phyloP scores from a whole-genome alignment of 2,329 filamentous ascomycete species.

The Coniochaeta sp. region DNA sequence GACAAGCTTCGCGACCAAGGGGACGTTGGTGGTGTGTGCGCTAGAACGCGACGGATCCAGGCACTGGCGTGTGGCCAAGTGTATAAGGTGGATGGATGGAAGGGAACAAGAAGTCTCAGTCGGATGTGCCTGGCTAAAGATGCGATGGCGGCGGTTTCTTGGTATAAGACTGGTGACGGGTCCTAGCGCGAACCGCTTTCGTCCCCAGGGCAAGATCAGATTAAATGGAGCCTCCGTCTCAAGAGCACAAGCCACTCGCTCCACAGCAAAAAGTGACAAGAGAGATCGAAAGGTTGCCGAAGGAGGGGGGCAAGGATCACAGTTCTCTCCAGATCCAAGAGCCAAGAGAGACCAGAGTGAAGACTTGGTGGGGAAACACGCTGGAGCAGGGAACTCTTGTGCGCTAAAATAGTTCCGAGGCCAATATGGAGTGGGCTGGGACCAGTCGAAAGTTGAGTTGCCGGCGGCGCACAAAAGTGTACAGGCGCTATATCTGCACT shows the following conservation, averaged over 20 bases:
- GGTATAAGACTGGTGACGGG: slow-evolving; percentile 15
- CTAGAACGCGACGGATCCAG: background rate
- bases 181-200: slow-evolving; percentile 19
- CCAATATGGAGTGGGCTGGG: background rate
- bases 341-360: background rate
- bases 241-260: slow-evolving; percentile 10
- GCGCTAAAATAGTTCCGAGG: slow-evolving; percentile 1
- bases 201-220: slow-evolving; percentile 8
- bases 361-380: background rate
- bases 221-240: slow-evolving; percentile 9
- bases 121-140: background rate
- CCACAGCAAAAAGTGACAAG: background rate
- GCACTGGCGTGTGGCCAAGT: background rate
- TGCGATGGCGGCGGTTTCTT: slow-evolving; percentile 4
- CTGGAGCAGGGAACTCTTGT: background rate
- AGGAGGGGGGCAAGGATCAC: slow-evolving; percentile 10
- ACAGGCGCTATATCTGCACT: background rate
- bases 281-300: slow-evolving; percentile 5
- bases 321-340: background rate
- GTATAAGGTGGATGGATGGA: background rate
- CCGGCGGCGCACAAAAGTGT: background rate
- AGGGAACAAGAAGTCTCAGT: background rate
- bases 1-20: background rate
- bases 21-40: background rate
- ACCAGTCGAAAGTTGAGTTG: background rate